Evolutionary conservation across 169 alveolate species (phyloP).

Genomic region (Plasmodium relictum): DNA sequence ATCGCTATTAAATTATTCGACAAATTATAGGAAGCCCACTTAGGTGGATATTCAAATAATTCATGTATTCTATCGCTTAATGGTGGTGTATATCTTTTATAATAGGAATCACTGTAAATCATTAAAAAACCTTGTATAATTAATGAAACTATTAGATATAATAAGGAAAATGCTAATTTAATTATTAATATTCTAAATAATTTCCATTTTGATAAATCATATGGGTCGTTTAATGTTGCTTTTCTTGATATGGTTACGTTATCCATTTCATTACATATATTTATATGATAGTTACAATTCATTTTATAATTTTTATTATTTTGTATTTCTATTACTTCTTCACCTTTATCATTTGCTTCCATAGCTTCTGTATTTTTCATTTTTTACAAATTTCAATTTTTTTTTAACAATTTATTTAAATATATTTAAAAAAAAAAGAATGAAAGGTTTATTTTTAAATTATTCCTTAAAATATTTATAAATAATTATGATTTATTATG

Average conservation of each 20-base stretch:
- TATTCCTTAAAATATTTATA: not conserved
- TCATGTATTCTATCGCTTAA: slow-evolving; percentile 41
- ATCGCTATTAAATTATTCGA: slow-evolving; percentile 58
- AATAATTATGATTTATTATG: too few relatives aligned
- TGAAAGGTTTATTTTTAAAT: not conserved
- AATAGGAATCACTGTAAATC: slow-evolving; percentile 72
- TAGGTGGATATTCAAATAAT: slow-evolving; percentile 29
- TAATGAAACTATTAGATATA: slow-evolving; percentile 34
- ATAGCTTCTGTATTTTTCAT: not conserved
- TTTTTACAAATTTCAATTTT: not conserved
- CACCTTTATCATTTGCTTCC: slow-evolving; percentile 8
- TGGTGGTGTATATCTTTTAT: slow-evolving; percentile 47
- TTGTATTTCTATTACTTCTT: slow-evolving; percentile 25
- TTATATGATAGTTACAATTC: slow-evolving; percentile 19
- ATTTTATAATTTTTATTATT: not conserved
- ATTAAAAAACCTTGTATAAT: slow-evolving; percentile 67
- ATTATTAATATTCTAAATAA: slow-evolving; percentile 37
- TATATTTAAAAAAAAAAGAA: not conserved
- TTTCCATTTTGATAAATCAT: slow-evolving; percentile 32
- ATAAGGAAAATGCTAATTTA: slow-evolving; percentile 23
- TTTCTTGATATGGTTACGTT: slow-evolving; percentile 1
- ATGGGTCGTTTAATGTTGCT: not conserved
- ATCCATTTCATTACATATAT: slow-evolving; percentile 19
- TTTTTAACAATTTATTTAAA: too few relatives aligned
- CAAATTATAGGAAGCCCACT: slow-evolving; percentile 49